These are phyloP conservation scores for Boletus sp. DNA, from an alignment of 768 basidiomycete genomes.

Conservation along the genomic window DNA sequence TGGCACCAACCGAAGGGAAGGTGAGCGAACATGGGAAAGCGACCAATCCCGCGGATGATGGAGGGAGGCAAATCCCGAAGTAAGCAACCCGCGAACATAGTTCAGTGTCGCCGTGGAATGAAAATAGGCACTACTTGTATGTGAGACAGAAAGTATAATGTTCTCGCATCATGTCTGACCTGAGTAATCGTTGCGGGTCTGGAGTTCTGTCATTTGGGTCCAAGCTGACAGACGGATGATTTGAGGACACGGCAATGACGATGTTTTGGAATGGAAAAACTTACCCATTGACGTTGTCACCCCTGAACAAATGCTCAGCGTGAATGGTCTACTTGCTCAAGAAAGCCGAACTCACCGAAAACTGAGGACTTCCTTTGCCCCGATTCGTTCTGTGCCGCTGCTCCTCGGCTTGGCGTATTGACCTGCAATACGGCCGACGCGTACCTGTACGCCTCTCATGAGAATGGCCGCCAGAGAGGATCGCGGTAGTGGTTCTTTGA, in stretches of 20 bases:
- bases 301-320: slow-evolving; percentile 45
- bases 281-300: slow-evolving; percentile 95
- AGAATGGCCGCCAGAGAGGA: slow-evolving; percentile 1
- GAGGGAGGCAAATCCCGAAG: slow-evolving; percentile 91
- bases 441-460: slow-evolving; percentile 45
- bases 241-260: neutral
- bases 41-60: slow-evolving; percentile 93
- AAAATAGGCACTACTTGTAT: slow-evolving; percentile 77
- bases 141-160: slow-evolving; percentile 4
- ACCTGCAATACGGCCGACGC: slow-evolving; percentile 90
- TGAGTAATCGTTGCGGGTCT: slow-evolving; percentile 86
- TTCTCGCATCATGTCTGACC: slow-evolving; percentile 35
- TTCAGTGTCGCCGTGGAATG: slow-evolving; percentile 94
- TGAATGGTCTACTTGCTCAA: neutral
- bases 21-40: slow-evolving; percentile 85
- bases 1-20: slow-evolving; percentile 58
- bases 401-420: slow-evolving; percentile 96
- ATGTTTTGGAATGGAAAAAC: slow-evolving; percentile 14
- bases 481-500: slow-evolving; percentile 9
- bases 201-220: slow-evolving; percentile 79
- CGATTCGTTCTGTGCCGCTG: slow-evolving; percentile 76
- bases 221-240: slow-evolving; percentile 35
- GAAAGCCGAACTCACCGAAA: slow-evolving; percentile 62
- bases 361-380: slow-evolving; percentile 73
- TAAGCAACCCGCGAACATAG: slow-evolving; percentile 82